Evolutionary conservation across 768 basidiomycete genomes (phyloP), one percentile per base, ranked within the genome.

Genomic region (Calocera cornea): DNA sequence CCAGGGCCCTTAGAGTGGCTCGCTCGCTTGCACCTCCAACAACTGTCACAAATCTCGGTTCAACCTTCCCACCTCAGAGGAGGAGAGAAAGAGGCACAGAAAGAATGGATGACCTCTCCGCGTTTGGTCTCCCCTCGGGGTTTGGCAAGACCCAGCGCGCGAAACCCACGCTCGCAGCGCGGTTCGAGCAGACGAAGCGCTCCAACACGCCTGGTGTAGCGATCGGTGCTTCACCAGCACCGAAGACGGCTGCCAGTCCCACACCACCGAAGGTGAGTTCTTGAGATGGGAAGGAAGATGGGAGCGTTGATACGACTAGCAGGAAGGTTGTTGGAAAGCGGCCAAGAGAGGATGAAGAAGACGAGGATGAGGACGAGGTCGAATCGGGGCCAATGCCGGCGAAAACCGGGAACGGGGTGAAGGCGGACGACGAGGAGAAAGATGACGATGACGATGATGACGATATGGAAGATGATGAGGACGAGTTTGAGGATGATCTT

Each of bases 401-500:
- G 12, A 47, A 69, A 16, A 66, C 68, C 1, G 65, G 50, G 10
- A 68, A 63, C 16, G 65, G 27, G 5, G 67, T 69, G 10, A 70
- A 66, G 27, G 5, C 19, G 24, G 19, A 60, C 7, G 54, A 33
- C 73, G 72, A 75, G 33, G 75, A 85, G 71, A 74, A 78, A 34
- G 74, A 76, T 34, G 84, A 84, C 47, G 77, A 76, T 34, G 84
- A 84, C 47, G 77, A 78, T 22, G 74, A 76, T 63, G 66, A 66
- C 0, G 65, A 41, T 7, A 70, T 65, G 11, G 68, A 69, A 1
- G 67, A 65, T 1, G 68, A 70, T 5, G 71, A 71, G n/a, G 74
- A 75, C 49, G 78, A 80, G 67, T 81, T 82, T 63, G 77, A 77
- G 12, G 84, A 86, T 49, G 80, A 81, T 65, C 90, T 95, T 74